phyloP scores from a whole-genome alignment of 805 yeast genomes.

The Pichia thaimueangensis region DNA sequence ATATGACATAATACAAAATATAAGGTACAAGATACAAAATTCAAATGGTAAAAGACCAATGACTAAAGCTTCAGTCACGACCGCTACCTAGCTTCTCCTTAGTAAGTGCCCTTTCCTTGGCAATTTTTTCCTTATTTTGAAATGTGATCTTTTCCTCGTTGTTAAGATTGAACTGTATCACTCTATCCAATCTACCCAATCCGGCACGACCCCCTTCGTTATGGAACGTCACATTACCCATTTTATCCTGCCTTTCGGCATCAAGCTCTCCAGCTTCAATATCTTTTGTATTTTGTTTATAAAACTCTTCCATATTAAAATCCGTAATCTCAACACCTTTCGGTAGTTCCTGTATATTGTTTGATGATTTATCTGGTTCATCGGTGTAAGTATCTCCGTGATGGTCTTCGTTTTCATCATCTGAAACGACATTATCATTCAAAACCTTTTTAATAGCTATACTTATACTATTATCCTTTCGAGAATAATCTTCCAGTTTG shows the following conservation, averaged over 20 bases:
- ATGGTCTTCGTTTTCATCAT: background rate
- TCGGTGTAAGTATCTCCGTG: background rate
- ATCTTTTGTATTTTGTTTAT: conserved; percentile 27
- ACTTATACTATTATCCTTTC: background rate
- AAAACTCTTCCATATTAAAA: conserved; percentile 34
- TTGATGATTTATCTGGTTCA: background rate
- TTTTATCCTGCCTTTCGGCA: conserved; percentile 13
- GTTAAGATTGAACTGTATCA: conserved; percentile 10
- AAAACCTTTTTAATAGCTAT: background rate
- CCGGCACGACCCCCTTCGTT: background rate
- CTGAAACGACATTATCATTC: background rate
- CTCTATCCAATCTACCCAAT: conserved; percentile 8
- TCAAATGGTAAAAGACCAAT: too few relatives aligned
- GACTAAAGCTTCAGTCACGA: too few relatives aligned
- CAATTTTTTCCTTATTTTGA: conserved; percentile 6
- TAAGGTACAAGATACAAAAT: too few relatives aligned
- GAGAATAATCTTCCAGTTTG: background rate
- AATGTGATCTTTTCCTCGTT: conserved; percentile 8
- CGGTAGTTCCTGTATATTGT: background rate
- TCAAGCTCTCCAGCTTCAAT: conserved; percentile 31
- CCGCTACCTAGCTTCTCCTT: background rate
- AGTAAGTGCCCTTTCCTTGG: conserved; percentile 1
- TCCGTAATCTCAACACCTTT: conserved; percentile 25
- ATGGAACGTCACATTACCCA: conserved; percentile 6
- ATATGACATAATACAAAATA: too few relatives aligned